Evolutionary conservation across 805 yeast genomes (phyloP).

Genomic region (Maudiozyma turicensis): DNA sequence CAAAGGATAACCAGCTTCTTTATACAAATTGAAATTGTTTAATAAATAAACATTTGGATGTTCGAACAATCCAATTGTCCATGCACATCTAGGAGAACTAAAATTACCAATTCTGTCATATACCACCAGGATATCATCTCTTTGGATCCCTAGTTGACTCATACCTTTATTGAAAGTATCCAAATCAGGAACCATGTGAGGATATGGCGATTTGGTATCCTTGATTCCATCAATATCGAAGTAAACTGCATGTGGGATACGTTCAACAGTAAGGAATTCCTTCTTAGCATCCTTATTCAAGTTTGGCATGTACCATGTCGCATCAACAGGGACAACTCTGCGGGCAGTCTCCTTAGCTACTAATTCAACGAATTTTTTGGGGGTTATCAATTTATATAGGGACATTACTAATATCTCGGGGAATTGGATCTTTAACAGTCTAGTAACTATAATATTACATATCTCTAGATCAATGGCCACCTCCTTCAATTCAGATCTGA

Average conservation of each 20-base stretch:
- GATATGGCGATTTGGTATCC: conserved; percentile 52
- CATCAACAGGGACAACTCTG: conserved; percentile 58
- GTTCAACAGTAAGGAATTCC: conserved; percentile 44
- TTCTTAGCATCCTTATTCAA: conserved; percentile 46
- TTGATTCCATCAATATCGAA: conserved; percentile 70
- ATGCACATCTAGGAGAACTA: conserved; percentile 83
- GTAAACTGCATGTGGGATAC: conserved; percentile 59
- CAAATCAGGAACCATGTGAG: conserved; percentile 81
- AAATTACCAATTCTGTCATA: conserved; percentile 83
- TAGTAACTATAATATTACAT: no score
- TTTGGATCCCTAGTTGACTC: conserved; percentile 44
- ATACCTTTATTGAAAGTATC: conserved; percentile 45
- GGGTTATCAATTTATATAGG: conserved; percentile 22
- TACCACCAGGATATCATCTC: conserved; percentile 56
- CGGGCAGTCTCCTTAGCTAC: conserved; percentile 15
- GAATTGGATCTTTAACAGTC: no score
- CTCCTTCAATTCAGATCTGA: no score
- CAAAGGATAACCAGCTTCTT: conserved; percentile 36
- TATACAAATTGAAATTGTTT: conserved; percentile 55
- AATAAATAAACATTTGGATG: conserved; percentile 61
- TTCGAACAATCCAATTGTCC: conserved; percentile 78
- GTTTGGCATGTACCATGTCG: conserved; percentile 90
- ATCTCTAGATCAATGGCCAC: no score
- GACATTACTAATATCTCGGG: conserved; percentile 11
- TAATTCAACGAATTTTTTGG: conserved; percentile 16